A percentile compares a stretch with the other conserved stretches of the same genome.
Evolutionary conservation across 2,329 filamentous ascomycete genomes (phyloP).

Genomic region (Penicillium sp.): DNA sequence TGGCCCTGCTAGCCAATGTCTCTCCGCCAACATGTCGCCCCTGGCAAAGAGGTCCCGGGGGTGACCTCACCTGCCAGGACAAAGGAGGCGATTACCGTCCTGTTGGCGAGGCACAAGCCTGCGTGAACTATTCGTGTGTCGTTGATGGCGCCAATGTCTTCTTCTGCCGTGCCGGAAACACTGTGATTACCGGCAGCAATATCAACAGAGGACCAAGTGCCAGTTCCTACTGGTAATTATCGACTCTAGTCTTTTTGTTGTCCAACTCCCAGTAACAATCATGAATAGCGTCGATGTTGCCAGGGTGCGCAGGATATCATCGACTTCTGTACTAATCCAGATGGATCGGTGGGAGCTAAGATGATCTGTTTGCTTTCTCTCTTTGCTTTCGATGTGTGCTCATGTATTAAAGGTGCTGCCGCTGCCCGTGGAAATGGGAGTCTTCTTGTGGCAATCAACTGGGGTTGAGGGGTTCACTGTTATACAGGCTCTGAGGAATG

Average conservation of each 20-base stretch:
- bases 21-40: too few species aligned
- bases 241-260: neutral
- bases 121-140: constrained; percentile 11
- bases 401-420: too few species aligned
- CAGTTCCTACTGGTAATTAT: constrained; percentile 9
- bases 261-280: neutral
- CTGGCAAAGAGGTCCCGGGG: too few species aligned
- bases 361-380: neutral
- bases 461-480: too few species aligned
- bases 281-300: constrained; percentile 6
- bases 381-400: too few species aligned
- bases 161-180: constrained; percentile 5
- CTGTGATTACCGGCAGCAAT: constrained; percentile 1
- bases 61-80: constrained; percentile 10
- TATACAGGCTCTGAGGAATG: too few species aligned
- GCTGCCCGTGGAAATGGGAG: too few species aligned
- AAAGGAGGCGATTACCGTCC: constrained; percentile 12
- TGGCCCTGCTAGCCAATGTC: too few species aligned
- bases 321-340: constrained; percentile 6
- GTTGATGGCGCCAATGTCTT: constrained; percentile 3
- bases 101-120: constrained; percentile 7
- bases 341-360: constrained; percentile 9
- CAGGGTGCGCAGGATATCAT: constrained; percentile 4
- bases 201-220: neutral
- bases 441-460: too few species aligned